phyloP scores from a whole-genome alignment of 2,329 filamentous ascomycete genomes.

The Dactylellina parvicollis region DNA sequence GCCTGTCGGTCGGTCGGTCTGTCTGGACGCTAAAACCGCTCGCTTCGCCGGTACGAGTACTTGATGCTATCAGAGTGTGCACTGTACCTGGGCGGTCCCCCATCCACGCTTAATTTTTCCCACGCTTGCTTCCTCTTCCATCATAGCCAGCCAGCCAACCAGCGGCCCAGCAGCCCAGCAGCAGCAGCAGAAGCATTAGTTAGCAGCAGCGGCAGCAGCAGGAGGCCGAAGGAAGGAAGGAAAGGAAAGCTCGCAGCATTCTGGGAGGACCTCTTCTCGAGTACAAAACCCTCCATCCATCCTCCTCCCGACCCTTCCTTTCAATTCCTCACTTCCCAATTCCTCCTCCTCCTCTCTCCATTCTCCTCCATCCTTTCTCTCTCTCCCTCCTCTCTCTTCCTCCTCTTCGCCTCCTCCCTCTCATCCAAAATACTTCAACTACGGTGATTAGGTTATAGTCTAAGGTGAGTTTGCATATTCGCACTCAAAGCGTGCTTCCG shows the following conservation, averaged over 20 bases:
- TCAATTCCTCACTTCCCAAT: constrained; percentile 33
- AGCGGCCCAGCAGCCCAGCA: constrained; percentile 13
- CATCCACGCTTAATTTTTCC: constrained; percentile 51
- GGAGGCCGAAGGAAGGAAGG: background rate
- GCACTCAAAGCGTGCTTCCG: background rate
- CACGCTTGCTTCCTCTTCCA: constrained; percentile 41
- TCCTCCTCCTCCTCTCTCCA: constrained; percentile 33
- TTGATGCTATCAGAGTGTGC: background rate
- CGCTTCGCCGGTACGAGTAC: constrained; percentile 47
- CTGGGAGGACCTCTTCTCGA: constrained; percentile 38
- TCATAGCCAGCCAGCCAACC: constrained; percentile 12
- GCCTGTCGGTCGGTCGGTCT: constrained; percentile 33
- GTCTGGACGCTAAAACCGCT: constrained; percentile 51
- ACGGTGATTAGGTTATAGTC: constrained; percentile 49
- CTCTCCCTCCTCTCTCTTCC: constrained; percentile 16
- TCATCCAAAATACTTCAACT: constrained; percentile 52
- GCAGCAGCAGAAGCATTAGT: constrained; percentile 11
- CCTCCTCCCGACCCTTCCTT: constrained; percentile 47
- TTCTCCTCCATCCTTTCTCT: background rate
- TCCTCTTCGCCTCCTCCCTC: constrained; percentile 19
- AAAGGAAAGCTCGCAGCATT: background rate
- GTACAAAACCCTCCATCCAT: constrained; percentile 54
- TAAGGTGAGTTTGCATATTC: constrained; percentile 41
- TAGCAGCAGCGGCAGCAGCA: background rate
- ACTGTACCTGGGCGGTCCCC: constrained; percentile 24